Percentiles rank a stretch among this genome's conserved stretches.
Conservation (phyloP, 129 eudicot species). For the carrot (Daucus carota) region DH1_v3.0 NC_030385.2:41811501-41812000, state of each 20-base stretch:
- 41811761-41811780: neutral
- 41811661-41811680: slow-evolving; percentile 54
- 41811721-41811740: slow-evolving; percentile 19
- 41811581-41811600: slow-evolving; percentile 49
- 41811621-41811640: slow-evolving; percentile 61
- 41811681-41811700: slow-evolving; percentile 39
- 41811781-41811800: neutral
- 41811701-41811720: slow-evolving; percentile 52
- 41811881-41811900: slow-evolving; percentile 79
- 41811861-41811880: slow-evolving; percentile 58
- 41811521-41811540: neutral
- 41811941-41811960: slow-evolving; percentile 83
- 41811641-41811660: slow-evolving; percentile 68
- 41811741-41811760: slow-evolving; percentile 25
- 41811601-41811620: slow-evolving; percentile 89
- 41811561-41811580: no score
- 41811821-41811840: slow-evolving; percentile 18
- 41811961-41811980: slow-evolving; percentile 67
- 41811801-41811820: neutral
- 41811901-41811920: slow-evolving; percentile 66
- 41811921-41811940: slow-evolving; percentile 83
- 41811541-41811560: no score
- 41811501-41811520: slow-evolving; percentile 93
- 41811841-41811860: slow-evolving; percentile 23
- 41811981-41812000: slow-evolving; percentile 27